phyloP scores from a whole-genome alignment of 2,329 filamentous ascomycete species.

The Sphaerulina musiva region DNA sequence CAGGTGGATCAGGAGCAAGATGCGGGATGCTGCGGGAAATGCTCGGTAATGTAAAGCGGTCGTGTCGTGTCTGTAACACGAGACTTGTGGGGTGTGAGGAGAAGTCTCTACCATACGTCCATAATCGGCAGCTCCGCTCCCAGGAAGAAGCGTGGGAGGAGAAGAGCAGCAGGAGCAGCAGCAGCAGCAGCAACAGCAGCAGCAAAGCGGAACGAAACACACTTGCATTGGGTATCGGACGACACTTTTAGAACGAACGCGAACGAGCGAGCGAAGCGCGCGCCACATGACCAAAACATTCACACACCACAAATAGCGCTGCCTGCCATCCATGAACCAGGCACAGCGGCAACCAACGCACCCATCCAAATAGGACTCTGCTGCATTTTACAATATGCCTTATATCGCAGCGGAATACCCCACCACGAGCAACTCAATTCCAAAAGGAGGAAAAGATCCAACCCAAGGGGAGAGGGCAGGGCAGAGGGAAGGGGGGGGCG shows the following conservation, averaged over 20 bases:
- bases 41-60: slow-evolving; percentile 69
- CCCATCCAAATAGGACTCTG: too few species aligned
- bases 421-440: too few species aligned
- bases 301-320: neutral
- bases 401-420: too few species aligned
- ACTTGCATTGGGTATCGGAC: slow-evolving; percentile 11
- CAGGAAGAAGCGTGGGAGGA: neutral
- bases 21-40: slow-evolving; percentile 74
- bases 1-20: slow-evolving; percentile 56
- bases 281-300: neutral
- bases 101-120: neutral
- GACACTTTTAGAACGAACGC: slow-evolving; percentile 6
- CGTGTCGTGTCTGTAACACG: slow-evolving; percentile 3
- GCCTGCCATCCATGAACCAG: too few species aligned
- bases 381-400: too few species aligned
- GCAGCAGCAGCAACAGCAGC: too few species aligned
- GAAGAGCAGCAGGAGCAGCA: neutral
- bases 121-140: neutral
- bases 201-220: neutral
- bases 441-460: too few species aligned
- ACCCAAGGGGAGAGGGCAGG: too few species aligned
- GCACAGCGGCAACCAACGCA: too few species aligned
- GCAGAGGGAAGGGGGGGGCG: too few species aligned
- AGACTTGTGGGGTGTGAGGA: neutral
- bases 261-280: neutral